Base-by-base conservation (phyloP, 495 filamentous ascomycete genomes). In the Beverwykella pulmonaria region DNA sequence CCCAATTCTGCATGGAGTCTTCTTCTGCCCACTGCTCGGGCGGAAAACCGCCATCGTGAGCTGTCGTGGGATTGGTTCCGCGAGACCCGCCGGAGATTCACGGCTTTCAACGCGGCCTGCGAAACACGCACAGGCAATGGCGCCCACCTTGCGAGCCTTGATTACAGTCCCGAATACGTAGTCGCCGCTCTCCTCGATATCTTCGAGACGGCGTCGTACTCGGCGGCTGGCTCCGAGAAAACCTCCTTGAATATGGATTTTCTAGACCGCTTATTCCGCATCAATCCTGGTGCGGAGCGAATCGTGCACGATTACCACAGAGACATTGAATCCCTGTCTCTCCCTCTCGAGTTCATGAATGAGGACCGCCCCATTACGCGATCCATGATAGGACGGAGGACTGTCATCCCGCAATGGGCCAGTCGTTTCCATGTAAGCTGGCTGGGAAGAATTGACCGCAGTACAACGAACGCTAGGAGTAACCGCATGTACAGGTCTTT, bases 221-320 rank as follows among this genome's bases (percentile, higher is more conserved):
- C 54, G 15, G 47, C n/a, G n/a, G n/a, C n/a, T n/a, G n/a, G n/a
- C n/a, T n/a, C 17, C 53, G 30, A 6, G 36, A 25, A 12, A n/a
- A n/a, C n/a, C n/a, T 67, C 63, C 26, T 53, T 59, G 39, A 71
- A 71, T 30, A 1, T 71, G 6, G 36, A 63, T 17, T 67, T 63
- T 48, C 64, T 71, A 0, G 26, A 64, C 3, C 20, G 39, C 12
- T 29, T 67, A 6, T 62, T 64, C 48, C 22, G 25, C 5, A 46
- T 22, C 15, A 25, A 32, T 15, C 59, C 58, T 1, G 34, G 47
- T 17, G 25, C 58, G 10, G 68, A 67, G 34, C 48, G 34, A 14
- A 57, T 71, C 9, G 54, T 71, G 8, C 68, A 71, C 49, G 68
- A 71, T 22, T 71, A 67, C 36, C 63, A 71, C 26, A 26, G 30